Base-by-base conservation (phyloP, 495 filamentous ascomycete genomes). In the Oleoguttula mirabilis region DNA sequence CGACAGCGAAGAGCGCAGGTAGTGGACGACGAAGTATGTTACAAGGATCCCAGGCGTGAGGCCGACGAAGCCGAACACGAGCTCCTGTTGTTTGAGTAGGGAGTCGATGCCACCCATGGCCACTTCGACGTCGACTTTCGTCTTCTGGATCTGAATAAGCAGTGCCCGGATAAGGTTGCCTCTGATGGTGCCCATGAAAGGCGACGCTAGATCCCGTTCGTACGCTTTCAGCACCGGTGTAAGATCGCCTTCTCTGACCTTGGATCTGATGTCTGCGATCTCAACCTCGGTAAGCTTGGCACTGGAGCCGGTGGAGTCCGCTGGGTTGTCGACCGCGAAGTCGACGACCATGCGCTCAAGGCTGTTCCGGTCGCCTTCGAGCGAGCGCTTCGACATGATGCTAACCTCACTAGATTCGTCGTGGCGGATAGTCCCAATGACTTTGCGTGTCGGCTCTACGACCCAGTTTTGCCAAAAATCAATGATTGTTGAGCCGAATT, bases 401-500 rank as follows among this genome's bases (percentile, higher is more conserved):
- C 87, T 86, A 42, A 98, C 87, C 56, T 94, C 88, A 49, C 83
- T 92, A 48, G 75, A 80, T 43, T 80, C 72, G 54, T 94, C 84
- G 54, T 95, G 90, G 10, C 87, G 75, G 54, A 98, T 96, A 0
- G 90, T 98, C 10, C 79, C 76, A 48, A 98, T 72, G 11, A 98
- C 69, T 59, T 87, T 86, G 47, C 73, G 73, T 2, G 76, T 64
- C 0, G 90, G 90, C 14, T 87, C 79, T 15, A 98, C 63, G 12
- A 98, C 82, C 90, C 90, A 98, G 59, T 98, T 98, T 33, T 72
- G 62, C 80, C 84, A 94, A 54, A 98, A 98, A 57, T 94, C 90
- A 34, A 84, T 64, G 0, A 77, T 65, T 3, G 90, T 98, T 0
- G 65, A 54, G 7, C 83, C 86, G 16, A 93, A 61, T 44, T 87